phyloP scores from a whole-genome alignment of 2,329 filamentous ascomycete species.

The Sclerotinia glacialis region DNA sequence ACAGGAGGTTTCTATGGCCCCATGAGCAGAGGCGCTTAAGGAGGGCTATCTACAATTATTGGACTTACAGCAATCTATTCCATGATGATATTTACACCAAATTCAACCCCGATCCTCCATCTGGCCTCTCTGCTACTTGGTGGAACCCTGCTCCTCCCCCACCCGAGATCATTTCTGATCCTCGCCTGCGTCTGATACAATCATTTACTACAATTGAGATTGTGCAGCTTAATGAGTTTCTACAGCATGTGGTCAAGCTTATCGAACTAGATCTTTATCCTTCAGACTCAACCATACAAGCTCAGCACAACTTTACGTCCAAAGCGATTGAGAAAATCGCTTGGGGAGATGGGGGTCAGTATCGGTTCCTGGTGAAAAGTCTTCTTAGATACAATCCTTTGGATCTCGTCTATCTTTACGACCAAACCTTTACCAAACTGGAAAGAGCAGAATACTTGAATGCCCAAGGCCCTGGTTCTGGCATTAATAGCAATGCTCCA shows the following conservation, averaged over 20 bases:
- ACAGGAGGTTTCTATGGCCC: constrained; percentile 34
- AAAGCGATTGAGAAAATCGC: constrained; percentile 32
- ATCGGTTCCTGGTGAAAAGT: constrained; percentile 31
- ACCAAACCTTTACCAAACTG: constrained; percentile 35
- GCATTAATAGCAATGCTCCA: constrained; percentile 27
- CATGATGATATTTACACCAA: constrained; percentile 36
- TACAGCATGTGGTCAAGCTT: constrained; percentile 34
- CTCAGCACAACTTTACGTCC: constrained; percentile 33
- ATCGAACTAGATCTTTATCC: constrained; percentile 37
- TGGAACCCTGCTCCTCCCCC: constrained; percentile 24
- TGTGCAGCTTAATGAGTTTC: constrained; percentile 36
- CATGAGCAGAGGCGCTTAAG: constrained; percentile 36
- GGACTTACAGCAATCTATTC: constrained; percentile 38
- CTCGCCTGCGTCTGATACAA: constrained; percentile 34
- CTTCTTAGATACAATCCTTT: constrained; percentile 35
- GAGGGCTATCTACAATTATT: constrained; percentile 37
- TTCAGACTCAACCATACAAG: constrained; percentile 34
- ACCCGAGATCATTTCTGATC: constrained; percentile 29
- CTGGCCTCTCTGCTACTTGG: background rate
- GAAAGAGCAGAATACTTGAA: constrained; percentile 34
- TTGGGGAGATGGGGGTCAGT: constrained; percentile 36
- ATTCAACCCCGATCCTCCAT: constrained; percentile 28
- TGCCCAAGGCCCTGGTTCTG: constrained; percentile 30
- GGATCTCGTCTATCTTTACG: constrained; percentile 35
- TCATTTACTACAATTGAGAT: constrained; percentile 35